Evolutionary conservation across 768 basidiomycete species (phyloP).

Genomic region (Boletales sp.): DNA sequence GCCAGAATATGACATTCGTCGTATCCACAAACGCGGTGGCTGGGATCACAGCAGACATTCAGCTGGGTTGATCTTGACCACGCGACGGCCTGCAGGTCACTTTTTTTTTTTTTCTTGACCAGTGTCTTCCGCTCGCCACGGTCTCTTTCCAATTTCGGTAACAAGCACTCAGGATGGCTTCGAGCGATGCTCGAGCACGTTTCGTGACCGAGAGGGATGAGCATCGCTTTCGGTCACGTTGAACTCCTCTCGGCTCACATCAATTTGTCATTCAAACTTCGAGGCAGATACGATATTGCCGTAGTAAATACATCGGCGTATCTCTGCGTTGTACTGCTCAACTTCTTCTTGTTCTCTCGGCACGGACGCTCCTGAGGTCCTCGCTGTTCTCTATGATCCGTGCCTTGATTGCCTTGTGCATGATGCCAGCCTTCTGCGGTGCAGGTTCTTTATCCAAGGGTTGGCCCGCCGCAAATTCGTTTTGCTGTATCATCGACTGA

Average conservation of each 20-base stretch:
- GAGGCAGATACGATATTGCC: not conserved
- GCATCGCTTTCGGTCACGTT: conserved; percentile 5
- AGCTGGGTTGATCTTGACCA: not conserved
- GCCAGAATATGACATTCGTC: not conserved
- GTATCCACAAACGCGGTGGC: not conserved
- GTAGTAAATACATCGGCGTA: not conserved
- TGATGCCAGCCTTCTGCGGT: not conserved
- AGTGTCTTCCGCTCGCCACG: not conserved
- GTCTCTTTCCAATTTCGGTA: not conserved
- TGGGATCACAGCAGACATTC: conserved; percentile 1
- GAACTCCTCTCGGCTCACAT: not conserved
- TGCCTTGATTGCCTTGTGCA: not conserved
- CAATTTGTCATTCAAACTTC: conserved; percentile 1
- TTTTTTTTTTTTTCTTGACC: not conserved
- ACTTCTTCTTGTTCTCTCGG: not conserved
- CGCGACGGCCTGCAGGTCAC: not conserved
- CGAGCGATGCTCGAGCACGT: conserved; percentile 5
- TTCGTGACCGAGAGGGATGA: not conserved
- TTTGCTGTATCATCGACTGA: conserved; percentile 15
- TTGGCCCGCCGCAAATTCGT: not conserved
- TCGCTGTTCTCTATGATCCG: not conserved
- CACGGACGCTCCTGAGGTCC: not conserved
- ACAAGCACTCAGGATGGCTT: conserved; percentile 2
- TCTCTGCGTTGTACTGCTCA: not conserved
- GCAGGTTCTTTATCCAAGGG: not conserved